phyloP scores from a whole-genome alignment of 352 stramenopile genomes.

The Phytopythium chamaehyphon region DNA sequence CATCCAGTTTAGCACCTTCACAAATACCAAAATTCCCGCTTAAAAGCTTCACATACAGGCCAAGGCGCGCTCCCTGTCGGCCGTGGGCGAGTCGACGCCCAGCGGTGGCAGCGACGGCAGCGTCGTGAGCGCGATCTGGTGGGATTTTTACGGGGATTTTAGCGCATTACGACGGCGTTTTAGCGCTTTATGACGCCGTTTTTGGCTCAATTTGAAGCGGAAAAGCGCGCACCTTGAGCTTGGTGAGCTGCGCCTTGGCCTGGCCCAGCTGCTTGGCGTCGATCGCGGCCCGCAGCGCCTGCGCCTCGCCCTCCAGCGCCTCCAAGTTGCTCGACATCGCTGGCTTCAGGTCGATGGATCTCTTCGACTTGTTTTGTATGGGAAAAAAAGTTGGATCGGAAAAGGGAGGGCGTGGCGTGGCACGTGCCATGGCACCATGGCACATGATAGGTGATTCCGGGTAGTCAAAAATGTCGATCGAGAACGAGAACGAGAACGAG shows the following conservation, averaged over 20 bases:
- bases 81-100: conserved; percentile 37
- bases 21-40: not conserved
- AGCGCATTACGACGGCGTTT: not conserved
- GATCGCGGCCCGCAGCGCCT: conserved; percentile 55
- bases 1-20: conserved; percentile 1
- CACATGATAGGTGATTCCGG: too few species aligned
- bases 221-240: conserved; percentile 52
- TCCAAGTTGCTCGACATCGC: conserved; percentile 38
- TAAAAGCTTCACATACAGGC: conserved; percentile 42
- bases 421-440: too few species aligned
- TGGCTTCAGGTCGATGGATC: too few species aligned
- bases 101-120: conserved; percentile 83
- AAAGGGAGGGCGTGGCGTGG: too few species aligned
- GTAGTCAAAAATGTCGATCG: too few species aligned
- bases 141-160: not conserved
- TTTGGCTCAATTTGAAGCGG: not conserved
- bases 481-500: too few species aligned
- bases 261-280: conserved; percentile 40
- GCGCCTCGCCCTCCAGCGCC: conserved; percentile 54
- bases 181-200: not conserved
- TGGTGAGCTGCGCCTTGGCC: conserved; percentile 37
- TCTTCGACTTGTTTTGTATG: too few species aligned
- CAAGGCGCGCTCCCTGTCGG: conserved; percentile 62
- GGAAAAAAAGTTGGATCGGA: too few species aligned
- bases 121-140: conserved; percentile 80